These are phyloP conservation scores for Lachancea waltii DNA, from an alignment of 805 yeast species.

Conservation along the genomic window DNA sequence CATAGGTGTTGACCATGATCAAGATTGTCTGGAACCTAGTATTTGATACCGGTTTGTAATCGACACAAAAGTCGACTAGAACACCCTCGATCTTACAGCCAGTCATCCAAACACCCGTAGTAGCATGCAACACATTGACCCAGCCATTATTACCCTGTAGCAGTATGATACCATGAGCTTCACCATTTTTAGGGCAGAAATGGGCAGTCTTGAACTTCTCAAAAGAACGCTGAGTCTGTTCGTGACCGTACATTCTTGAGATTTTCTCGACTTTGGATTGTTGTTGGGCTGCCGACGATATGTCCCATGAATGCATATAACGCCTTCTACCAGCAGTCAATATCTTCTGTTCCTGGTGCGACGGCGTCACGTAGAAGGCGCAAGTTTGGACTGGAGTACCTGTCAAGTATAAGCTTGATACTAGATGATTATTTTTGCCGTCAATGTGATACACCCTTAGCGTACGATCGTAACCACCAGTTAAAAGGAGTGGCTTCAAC, in stretches of 20 bases:
- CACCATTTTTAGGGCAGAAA: slow-evolving; percentile 17
- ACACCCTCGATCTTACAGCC: slow-evolving; percentile 89
- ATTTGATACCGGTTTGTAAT: slow-evolving; percentile 26
- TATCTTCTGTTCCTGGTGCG: slow-evolving; percentile 37
- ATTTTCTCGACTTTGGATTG: slow-evolving; percentile 63
- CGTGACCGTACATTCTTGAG: slow-evolving; percentile 87
- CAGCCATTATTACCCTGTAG: slow-evolving; percentile 84
- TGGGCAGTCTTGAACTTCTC: slow-evolving; percentile 76
- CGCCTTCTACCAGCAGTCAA: slow-evolving; percentile 88
- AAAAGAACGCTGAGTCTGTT: slow-evolving; percentile 73
- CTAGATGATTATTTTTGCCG: slow-evolving; percentile 74
- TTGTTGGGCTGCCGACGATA: slow-evolving; percentile 36
- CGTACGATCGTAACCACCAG: slow-evolving; percentile 91
- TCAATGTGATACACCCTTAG: slow-evolving; percentile 84
- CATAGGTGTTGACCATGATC: slow-evolving; percentile 62
- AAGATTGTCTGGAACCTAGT: slow-evolving; percentile 32
- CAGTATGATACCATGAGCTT: slow-evolving; percentile 61
- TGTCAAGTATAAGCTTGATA: slow-evolving; percentile 72
- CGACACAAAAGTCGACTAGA: slow-evolving; percentile 59
- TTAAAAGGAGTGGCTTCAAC: slow-evolving; percentile 62
- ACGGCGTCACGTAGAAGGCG: slow-evolving; percentile 26
- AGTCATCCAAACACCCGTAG: slow-evolving; percentile 77
- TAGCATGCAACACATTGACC: slow-evolving; percentile 72
- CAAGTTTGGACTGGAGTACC: slow-evolving; percentile 79
- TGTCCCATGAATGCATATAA: slow-evolving; percentile 89